Evolutionary conservation across 1,139 yeast species (phyloP).

Genomic region (Suhomyces anneliseae): DNA sequence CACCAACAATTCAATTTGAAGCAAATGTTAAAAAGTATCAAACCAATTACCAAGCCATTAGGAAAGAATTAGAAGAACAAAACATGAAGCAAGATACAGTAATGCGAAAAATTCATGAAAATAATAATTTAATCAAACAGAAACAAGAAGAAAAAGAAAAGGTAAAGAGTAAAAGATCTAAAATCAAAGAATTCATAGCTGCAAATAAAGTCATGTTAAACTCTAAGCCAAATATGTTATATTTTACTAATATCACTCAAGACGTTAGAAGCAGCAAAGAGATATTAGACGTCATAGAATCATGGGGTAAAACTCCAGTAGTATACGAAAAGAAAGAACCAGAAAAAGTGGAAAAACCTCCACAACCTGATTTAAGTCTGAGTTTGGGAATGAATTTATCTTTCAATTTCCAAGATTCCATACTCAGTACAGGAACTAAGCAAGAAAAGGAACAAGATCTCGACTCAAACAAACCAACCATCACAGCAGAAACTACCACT

Average conservation of each 20-base stretch:
- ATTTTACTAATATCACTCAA: conserved; percentile 16
- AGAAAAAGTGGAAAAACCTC: neutral
- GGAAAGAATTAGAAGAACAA: conserved; percentile 36
- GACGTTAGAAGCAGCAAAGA: conserved; percentile 15
- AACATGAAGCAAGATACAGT: conserved; percentile 22
- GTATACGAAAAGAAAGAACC: conserved; percentile 2
- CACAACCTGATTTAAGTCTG: neutral
- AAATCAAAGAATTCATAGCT: conserved; percentile 8
- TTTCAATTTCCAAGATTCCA: conserved; percentile 6
- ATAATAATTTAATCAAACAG: conserved; percentile 2
- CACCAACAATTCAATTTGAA: conserved; percentile 9
- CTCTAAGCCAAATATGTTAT: conserved; percentile 16
- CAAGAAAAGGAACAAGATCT: too few relatives aligned
- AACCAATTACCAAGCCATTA: conserved; percentile 24
- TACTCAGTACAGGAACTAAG: neutral
- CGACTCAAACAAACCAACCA: too few relatives aligned
- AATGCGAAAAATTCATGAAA: conserved; percentile 12
- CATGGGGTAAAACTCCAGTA: conserved; percentile 23
- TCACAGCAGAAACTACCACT: too few relatives aligned
- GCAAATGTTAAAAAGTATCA: conserved; percentile 28
- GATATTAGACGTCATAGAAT: conserved; percentile 13
- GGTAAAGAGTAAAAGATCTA: conserved; percentile 1
- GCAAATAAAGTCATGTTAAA: conserved; percentile 18
- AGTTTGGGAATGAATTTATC: conserved; percentile 7
- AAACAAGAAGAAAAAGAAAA: conserved; percentile 3